Base-by-base conservation (phyloP, 305 asterid species). In the Withania somnifera region DNA sequence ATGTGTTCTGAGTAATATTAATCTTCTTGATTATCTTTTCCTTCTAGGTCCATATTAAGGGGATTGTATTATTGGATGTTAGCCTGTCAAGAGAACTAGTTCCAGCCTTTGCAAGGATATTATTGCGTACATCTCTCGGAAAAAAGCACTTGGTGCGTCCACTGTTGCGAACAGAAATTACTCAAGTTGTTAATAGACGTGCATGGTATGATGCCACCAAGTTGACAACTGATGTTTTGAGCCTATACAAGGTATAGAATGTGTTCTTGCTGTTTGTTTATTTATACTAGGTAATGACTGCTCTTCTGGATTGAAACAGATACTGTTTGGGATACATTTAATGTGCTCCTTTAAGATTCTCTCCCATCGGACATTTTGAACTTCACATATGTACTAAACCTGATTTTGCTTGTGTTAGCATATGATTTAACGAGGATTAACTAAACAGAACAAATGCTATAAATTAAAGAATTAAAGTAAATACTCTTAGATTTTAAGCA, bases 171-270 rank as follows among this genome's bases (percentile, higher is more conserved):
- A 90, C 98, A 51, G 98, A 96, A 90, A 93, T 96, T 79, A 91
- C 93, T 86, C 99, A 96, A 86, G 97, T 94, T 68, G 95, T 96
- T 82, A 96, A 94, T 82, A 91, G 98, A 61, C 98, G 93, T 84
- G 98, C 99, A 79, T 96, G 99, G 99, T 94, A 93, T 67, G 97
- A 96, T 90, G 91, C 91, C 82, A 85, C 97, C 83, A 96, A 96
- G 90, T 88, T 91, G 76, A 92, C 97, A 81, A 89, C 97, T 14
- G 98, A 93, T 78, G 95, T 93, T 83, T 77, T 92, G 61, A 89
- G 90, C 86, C 91, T 94, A 34, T 93, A 95, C 84, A 95, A 93
- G 98, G 98, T 95, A 93, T 67, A 42, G 58, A 17, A 51, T 51
- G 30, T 76, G 28, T 51, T 28, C 63, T 76, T 28, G 10, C 28